These are phyloP conservation scores for Cinnamomum chago DNA, from an alignment of 164 flowering plant species.

Conservation along the genomic window DNA sequence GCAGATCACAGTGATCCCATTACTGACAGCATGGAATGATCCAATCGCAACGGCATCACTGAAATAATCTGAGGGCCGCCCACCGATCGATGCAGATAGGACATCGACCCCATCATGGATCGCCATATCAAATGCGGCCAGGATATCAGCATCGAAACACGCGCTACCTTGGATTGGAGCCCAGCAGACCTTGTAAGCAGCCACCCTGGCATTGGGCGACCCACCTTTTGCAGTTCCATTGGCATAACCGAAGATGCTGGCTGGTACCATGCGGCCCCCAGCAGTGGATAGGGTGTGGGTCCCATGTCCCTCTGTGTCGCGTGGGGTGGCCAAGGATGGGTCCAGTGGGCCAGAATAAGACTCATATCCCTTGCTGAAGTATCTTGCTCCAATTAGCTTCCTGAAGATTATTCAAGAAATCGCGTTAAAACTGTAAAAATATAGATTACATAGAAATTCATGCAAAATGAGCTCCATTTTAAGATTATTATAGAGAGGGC, in stretches of 20 bases:
- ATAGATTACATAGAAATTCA: too few relatives aligned
- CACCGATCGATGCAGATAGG: constrained; percentile 42
- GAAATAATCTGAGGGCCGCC: constrained; percentile 27
- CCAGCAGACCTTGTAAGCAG: constrained; percentile 50
- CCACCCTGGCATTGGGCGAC: constrained; percentile 57
- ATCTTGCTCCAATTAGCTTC: constrained; percentile 56
- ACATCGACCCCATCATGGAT: constrained; percentile 58
- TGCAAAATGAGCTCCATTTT: too few relatives aligned
- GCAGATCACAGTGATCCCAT: constrained; percentile 49
- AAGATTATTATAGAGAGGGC: too few relatives aligned
- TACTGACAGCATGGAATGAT: constrained; percentile 57
- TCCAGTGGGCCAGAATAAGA: not conserved
- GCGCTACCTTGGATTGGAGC: constrained; percentile 18
- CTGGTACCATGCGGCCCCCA: constrained; percentile 57
- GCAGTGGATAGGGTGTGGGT: constrained; percentile 79
- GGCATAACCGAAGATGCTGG: constrained; percentile 46
- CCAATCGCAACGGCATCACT: constrained; percentile 50
- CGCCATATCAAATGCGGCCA: constrained; percentile 53
- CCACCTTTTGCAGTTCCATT: constrained; percentile 72
- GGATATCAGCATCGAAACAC: constrained; percentile 44
- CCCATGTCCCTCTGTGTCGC: constrained; percentile 68
- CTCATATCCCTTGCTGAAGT: constrained; percentile 15
- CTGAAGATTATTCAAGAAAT: constrained; percentile 12
- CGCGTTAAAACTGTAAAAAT: too few relatives aligned
- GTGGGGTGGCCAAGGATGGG: constrained; percentile 25